Percentiles rank a stretch among this genome's conserved stretches.
These are phyloP conservation scores for Chrysosphaeria jannelii DNA, from an alignment of 2,329 filamentous ascomycete genomes.

Conservation along the genomic window DNA sequence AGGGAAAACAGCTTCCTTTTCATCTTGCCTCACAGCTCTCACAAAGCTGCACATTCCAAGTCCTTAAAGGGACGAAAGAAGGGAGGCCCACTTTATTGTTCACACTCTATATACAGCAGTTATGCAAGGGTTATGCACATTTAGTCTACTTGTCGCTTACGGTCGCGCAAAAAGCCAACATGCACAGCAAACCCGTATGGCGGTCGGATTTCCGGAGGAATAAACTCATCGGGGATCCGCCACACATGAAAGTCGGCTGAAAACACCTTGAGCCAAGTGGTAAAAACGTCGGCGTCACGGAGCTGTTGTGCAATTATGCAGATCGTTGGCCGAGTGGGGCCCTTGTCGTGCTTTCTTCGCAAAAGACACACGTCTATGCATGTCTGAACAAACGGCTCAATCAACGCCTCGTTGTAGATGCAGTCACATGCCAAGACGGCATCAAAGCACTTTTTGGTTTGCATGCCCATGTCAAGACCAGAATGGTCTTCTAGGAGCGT, in stretches of 20 bases:
- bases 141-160: no score
- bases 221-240: constrained; percentile 34
- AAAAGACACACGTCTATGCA: constrained; percentile 46
- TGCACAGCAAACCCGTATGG: constrained; percentile 60
- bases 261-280: constrained; percentile 48
- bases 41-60: no score
- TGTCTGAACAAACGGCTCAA: constrained; percentile 54
- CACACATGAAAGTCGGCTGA: constrained; percentile 37
- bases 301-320: constrained; percentile 76
- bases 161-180: constrained; percentile 27
- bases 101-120: neutral
- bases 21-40: no score
- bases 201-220: constrained; percentile 27
- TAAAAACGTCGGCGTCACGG: constrained; percentile 58
- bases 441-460: constrained; percentile 21
- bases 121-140: no score
- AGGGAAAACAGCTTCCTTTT: no score
- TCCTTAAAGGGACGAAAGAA: no score
- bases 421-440: constrained; percentile 68
- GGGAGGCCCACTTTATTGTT: neutral
- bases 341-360: constrained; percentile 8
- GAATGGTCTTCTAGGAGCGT: constrained; percentile 8
- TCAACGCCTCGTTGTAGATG: constrained; percentile 74
- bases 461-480: no score
- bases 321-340: constrained; percentile 20